Conservation (phyloP, 1,284 basidiomycete species). For the Rugosomyces carneus region DNA sequence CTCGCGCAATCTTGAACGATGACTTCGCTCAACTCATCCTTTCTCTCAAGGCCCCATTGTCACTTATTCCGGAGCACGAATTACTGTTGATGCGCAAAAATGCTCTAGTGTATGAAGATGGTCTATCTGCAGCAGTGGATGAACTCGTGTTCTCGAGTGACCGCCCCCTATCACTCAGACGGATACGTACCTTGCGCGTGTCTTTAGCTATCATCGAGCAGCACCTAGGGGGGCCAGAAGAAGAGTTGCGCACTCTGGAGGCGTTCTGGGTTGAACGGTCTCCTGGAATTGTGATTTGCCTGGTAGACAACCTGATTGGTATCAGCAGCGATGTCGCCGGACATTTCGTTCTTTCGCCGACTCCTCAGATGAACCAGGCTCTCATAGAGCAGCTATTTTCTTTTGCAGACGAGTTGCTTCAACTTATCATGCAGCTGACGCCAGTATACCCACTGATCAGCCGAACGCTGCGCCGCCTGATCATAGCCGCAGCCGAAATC, state of each 20-base stretch:
- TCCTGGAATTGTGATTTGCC: slow-evolving; percentile 48
- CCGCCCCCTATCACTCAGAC: slow-evolving; percentile 43
- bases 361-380: slow-evolving; percentile 31
- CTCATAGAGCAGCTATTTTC: slow-evolving; percentile 48
- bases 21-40: slow-evolving; percentile 54
- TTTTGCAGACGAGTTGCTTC: slow-evolving; percentile 46
- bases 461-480: slow-evolving; percentile 39
- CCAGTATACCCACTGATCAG: slow-evolving; percentile 43
- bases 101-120: slow-evolving; percentile 59
- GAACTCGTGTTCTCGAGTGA: slow-evolving; percentile 47
- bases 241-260: slow-evolving; percentile 49
- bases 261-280: slow-evolving; percentile 53
- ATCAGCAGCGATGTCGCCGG: slow-evolving; percentile 45
- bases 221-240: slow-evolving; percentile 43
- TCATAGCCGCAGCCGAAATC: slow-evolving; percentile 42
- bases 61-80: slow-evolving; percentile 56
- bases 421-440: slow-evolving; percentile 42
- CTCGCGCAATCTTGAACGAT: slow-evolving; percentile 50
- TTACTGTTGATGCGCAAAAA: slow-evolving; percentile 49
- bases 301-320: slow-evolving; percentile 46
- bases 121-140: slow-evolving; percentile 55
- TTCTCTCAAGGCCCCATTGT: slow-evolving; percentile 45
- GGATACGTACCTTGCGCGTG: slow-evolving; percentile 54
- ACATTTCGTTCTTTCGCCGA: slow-evolving; percentile 38
- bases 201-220: slow-evolving; percentile 50